These are phyloP conservation scores for Coemansia sp. DNA, from an alignment of 371 early-diverging fungal genomes.

Conservation along the genomic window DNA sequence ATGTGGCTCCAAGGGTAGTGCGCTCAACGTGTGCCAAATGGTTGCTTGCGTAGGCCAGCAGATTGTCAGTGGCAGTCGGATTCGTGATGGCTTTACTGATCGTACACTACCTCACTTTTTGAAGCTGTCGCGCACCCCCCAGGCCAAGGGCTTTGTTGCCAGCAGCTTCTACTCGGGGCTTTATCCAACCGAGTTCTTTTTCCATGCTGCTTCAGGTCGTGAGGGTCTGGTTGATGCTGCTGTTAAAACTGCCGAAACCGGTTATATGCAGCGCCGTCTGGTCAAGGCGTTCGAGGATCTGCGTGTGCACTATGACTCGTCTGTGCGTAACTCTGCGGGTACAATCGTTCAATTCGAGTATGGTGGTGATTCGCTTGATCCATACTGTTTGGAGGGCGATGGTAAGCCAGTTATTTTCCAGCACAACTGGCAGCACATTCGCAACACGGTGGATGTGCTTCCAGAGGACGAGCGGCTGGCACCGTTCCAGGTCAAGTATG, in stretches of 20 bases:
- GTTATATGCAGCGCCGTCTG: slow-evolving; percentile 98
- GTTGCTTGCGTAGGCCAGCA: slow-evolving; percentile 99
- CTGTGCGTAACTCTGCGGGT: slow-evolving; percentile 94
- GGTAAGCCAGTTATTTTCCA: slow-evolving; percentile 87
- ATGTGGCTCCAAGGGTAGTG: slow-evolving; percentile 97
- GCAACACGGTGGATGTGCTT: slow-evolving; percentile 25
- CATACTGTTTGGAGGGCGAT: slow-evolving; percentile 91
- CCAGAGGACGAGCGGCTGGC: slow-evolving; percentile 52
- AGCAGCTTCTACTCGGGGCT: slow-evolving; percentile 98
- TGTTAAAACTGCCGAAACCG: slow-evolving; percentile 99
- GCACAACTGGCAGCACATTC: slow-evolving; percentile 72
- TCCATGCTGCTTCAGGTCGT: slow-evolving; percentile 99
- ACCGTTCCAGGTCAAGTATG: slow-evolving; percentile 70
- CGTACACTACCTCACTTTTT: slow-evolving; percentile 97
- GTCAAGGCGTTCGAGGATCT: slow-evolving; percentile 99
- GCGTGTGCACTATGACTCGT: slow-evolving; percentile 91
- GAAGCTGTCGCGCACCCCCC: slow-evolving; percentile 85
- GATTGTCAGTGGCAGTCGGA: slow-evolving; percentile 95
- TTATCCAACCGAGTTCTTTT: slow-evolving; percentile 96
- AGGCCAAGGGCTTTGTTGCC: slow-evolving; percentile 97
- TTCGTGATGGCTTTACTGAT: slow-evolving; percentile 96
- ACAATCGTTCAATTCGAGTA: slow-evolving; percentile 95
- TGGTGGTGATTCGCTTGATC: slow-evolving; percentile 98
- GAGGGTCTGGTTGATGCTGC: slow-evolving; percentile 99
- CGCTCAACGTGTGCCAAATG: slow-evolving; percentile 99